These are phyloP conservation scores for Cladosporium velox DNA, from an alignment of 2,329 filamentous ascomycete species.

Conservation along the genomic window DNA sequence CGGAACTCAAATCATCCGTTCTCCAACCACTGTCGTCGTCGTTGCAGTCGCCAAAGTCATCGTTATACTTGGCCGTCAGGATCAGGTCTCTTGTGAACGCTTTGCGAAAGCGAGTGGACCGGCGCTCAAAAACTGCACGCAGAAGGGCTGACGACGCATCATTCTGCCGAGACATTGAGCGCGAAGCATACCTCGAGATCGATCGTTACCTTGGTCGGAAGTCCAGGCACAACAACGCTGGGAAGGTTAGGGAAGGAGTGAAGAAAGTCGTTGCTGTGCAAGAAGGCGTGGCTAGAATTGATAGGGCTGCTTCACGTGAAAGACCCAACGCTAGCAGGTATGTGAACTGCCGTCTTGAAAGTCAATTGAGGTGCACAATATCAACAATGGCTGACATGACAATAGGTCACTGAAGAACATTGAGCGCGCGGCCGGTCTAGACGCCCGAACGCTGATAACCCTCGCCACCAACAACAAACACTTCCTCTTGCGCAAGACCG, in stretches of 20 bases:
- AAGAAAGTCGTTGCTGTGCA: background rate
- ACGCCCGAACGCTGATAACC: conserved; percentile 32
- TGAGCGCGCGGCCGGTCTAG: conserved; percentile 15
- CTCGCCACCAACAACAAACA: conserved; percentile 37
- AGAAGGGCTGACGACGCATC: conserved; percentile 26
- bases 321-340: background rate
- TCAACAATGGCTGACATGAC: conserved; percentile 14
- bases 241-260: background rate
- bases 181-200: conserved; percentile 27
- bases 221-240: conserved; percentile 1
- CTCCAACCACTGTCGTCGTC: conserved; percentile 1
- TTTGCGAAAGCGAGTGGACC: conserved; percentile 41
- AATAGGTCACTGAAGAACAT: conserved; percentile 23
- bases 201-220: conserved; percentile 26
- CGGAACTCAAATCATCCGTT: conserved; percentile 19
- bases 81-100: conserved; percentile 43
- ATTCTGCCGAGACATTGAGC: conserved; percentile 36
- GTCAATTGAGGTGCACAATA: background rate
- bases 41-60: conserved; percentile 22
- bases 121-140: conserved; percentile 28
- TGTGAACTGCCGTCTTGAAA: background rate
- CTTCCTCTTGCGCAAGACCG: conserved; percentile 40
- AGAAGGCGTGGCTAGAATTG: background rate
- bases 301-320: background rate
- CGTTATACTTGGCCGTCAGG: conserved; percentile 41